Evolutionary conservation across 805 yeast genomes (phyloP), one percentile per base, ranked within the genome.

Genomic region (Wickerhamomyces alni): DNA sequence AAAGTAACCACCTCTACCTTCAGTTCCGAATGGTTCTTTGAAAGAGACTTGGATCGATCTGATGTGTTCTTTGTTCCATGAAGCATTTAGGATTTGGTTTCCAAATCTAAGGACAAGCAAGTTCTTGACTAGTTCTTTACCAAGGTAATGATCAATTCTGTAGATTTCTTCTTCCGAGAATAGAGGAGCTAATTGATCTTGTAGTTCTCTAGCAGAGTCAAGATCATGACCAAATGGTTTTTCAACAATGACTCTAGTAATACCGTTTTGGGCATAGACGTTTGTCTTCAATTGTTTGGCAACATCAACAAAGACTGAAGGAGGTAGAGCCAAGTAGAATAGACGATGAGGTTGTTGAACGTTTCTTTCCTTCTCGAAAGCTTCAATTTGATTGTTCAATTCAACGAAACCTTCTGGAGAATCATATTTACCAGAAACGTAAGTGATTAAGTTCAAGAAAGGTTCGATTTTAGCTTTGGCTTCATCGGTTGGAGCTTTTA

Each of bases 21-120:
- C 96, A 30, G 99, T 93, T 40, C 99, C 99, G 54, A 93, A 93
- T n/a, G 93, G 87, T 69, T 93, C 99, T 69, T 93, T 93, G 73
- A 93, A 91, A 12, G 91, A 76, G 51, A 93, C 80, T 70, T 91
- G 96, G 46, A 93, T 80, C 30, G 82, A 76, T 46, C 78, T 72
- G 57, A 93, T 79, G 63, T 75, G 82, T 47, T 84, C 75, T 59
- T 72, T 80, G 68, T 84, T 82, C 97, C 97, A 93, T 40, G 84
- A 76, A n/a, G 95, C 87, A 56, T 76, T 76, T 58, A 93, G 71
- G 62, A 91, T 77, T 58, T 82, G 81, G 67, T 93, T 93, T 51
- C 95, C 95, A 57, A 93, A 93, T 58, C 99, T 78, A 55, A 89
- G 69, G 27, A 88, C 87, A 43, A 87, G 66, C 56, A 93, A 71